Percentiles rank a stretch among this genome's conserved stretches.
These are phyloP conservation scores for Amanita subjunquillea DNA, from an alignment of 768 basidiomycete genomes.

Conservation along the genomic window DNA sequence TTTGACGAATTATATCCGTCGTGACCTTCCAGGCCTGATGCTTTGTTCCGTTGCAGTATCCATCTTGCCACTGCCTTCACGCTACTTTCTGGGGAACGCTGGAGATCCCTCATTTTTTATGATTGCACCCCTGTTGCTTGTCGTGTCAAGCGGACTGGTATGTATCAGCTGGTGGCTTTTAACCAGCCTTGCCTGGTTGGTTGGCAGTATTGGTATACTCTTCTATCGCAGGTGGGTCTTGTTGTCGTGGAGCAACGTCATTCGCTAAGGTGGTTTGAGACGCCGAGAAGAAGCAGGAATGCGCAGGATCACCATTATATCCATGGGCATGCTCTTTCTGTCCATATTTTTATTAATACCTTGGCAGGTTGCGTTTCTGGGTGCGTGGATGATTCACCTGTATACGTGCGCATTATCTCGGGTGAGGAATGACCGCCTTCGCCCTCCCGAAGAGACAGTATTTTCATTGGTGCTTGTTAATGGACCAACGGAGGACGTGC, in stretches of 20 bases:
- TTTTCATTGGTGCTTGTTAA: not conserved
- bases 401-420: constrained; percentile 44
- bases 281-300: constrained; percentile 26
- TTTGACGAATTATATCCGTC: constrained; percentile 30
- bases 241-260: too few species aligned
- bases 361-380: constrained; percentile 86
- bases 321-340: constrained; percentile 48
- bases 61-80: constrained; percentile 44
- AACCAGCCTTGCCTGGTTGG: constrained; percentile 33
- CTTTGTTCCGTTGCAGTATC: constrained; percentile 33
- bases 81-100: constrained; percentile 49
- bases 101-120: constrained; percentile 37
- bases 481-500: not conserved
- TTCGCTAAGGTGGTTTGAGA: constrained; percentile 10
- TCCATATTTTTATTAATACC: constrained; percentile 75
- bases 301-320: constrained; percentile 39
- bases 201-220: constrained; percentile 21
- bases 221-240: constrained; percentile 26
- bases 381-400: constrained; percentile 74
- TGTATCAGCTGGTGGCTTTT: constrained; percentile 49
- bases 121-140: constrained; percentile 46
- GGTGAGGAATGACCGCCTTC: constrained; percentile 12
- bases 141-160: constrained; percentile 59
- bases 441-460: constrained; percentile 6
- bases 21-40: constrained; percentile 31